Evolutionary conservation across 441 rosid species (phyloP).

Genomic region (Pelargonium fulgidum): DNA sequence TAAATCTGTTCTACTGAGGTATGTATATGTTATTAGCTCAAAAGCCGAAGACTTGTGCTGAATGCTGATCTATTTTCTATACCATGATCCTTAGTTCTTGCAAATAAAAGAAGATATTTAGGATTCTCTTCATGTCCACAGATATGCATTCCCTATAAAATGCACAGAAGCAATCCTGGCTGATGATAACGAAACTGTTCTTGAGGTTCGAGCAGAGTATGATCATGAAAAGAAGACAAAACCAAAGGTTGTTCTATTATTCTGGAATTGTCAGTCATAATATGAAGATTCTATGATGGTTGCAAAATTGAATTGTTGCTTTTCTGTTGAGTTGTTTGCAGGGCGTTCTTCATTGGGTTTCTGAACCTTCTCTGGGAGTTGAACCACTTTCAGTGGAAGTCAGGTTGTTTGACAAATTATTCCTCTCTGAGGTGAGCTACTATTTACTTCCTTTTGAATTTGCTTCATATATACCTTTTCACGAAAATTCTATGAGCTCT

Average conservation of each 20-base stretch:
- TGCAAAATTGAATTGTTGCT: neutral
- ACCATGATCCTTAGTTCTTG: neutral
- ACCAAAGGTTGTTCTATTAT: constrained; percentile 55
- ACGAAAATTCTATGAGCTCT: constrained; percentile 12
- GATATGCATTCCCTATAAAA: constrained; percentile 86
- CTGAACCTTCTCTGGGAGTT: constrained; percentile 56
- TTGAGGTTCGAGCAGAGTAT: constrained; percentile 76
- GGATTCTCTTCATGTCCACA: constrained; percentile 20
- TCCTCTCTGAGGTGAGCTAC: constrained; percentile 64
- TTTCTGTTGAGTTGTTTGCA: constrained; percentile 20
- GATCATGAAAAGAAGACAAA: constrained; percentile 74
- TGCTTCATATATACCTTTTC: neutral
- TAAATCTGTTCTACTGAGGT: constrained; percentile 82
- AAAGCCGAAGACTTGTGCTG: neutral
- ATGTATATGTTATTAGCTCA: constrained; percentile 10
- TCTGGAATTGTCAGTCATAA: constrained; percentile 10
- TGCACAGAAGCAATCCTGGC: constrained; percentile 72
- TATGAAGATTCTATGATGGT: neutral
- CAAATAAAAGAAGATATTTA: neutral
- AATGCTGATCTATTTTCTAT: constrained; percentile 2
- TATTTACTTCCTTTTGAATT: constrained; percentile 8
- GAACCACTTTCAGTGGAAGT: constrained; percentile 72
- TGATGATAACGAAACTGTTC: constrained; percentile 67
- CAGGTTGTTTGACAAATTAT: constrained; percentile 80
- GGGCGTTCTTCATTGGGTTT: constrained; percentile 98